These are phyloP conservation scores for Trichophyton equinum DNA, from an alignment of 2,329 filamentous ascomycete species.

Conservation along the genomic window DNA sequence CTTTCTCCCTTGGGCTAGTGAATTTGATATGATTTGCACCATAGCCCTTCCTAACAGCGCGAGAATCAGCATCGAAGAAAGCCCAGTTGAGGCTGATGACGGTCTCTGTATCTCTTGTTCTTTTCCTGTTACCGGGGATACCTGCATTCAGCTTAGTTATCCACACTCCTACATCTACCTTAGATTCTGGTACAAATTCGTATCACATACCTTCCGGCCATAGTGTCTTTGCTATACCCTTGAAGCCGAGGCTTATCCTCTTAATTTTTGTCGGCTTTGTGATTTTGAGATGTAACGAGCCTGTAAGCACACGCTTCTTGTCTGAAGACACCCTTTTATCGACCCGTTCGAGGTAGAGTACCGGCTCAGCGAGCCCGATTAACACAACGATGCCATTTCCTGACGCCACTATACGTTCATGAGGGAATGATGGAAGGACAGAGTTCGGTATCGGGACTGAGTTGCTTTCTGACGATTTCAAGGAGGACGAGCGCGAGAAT, in stretches of 20 bases:
- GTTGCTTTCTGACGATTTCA: constrained; percentile 11
- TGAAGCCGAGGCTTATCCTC: constrained; percentile 73
- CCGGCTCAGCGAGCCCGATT: constrained; percentile 36
- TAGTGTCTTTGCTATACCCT: constrained; percentile 74
- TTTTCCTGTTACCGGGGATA: constrained; percentile 60
- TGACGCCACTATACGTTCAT: constrained; percentile 38
- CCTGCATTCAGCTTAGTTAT: constrained; percentile 32
- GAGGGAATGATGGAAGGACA: constrained; percentile 26
- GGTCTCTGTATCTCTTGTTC: constrained; percentile 73
- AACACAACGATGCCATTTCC: constrained; percentile 37
- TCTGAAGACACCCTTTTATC: constrained; percentile 39
- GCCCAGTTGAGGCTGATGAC: constrained; percentile 79
- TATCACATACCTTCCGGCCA: constrained; percentile 66
- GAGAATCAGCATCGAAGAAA: constrained; percentile 68
- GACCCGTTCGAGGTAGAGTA: constrained; percentile 38
- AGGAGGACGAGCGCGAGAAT: constrained; percentile 14
- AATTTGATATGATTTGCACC: constrained; percentile 52
- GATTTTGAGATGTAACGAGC: constrained; percentile 67
- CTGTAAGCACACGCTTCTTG: constrained; percentile 71
- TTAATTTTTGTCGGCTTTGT: constrained; percentile 90
- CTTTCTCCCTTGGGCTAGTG: constrained; percentile 27
- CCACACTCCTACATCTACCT: not conserved
- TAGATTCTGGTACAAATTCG: not conserved
- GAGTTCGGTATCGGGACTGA: constrained; percentile 18
- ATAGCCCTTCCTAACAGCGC: constrained; percentile 46